A percentile compares a stretch with the other conserved stretches of the same genome.
Conservation (phyloP, 306 rosid genomes). For the Inga oerstediana region DNA sequence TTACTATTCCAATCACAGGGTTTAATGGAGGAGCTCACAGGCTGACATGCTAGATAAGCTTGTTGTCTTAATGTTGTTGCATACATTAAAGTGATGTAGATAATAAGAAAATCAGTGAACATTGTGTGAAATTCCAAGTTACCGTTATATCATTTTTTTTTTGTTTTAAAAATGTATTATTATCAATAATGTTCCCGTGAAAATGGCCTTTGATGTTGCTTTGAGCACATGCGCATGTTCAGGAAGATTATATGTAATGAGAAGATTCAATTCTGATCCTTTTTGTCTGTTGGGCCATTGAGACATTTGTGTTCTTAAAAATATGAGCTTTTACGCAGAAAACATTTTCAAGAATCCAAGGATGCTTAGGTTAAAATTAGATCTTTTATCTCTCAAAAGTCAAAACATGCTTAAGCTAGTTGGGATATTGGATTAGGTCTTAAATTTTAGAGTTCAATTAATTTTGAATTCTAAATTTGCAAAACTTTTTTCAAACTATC, state of each 20-base stretch:
- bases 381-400: neutral
- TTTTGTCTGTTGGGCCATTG: neutral
- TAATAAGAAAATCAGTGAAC: neutral
- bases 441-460: too few relatives aligned
- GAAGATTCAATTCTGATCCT: neutral
- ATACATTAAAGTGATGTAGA: slow-evolving; percentile 18
- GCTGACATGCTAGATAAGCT: slow-evolving; percentile 35
- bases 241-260: slow-evolving; percentile 31
- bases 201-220: slow-evolving; percentile 13
- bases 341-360: neutral
- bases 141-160: neutral
- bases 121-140: neutral
- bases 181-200: slow-evolving; percentile 2
- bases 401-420: neutral
- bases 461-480: too few relatives aligned
- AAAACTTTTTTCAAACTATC: too few relatives aligned
- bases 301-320: slow-evolving; percentile 1
- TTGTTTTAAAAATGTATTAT: neutral
- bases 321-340: neutral
- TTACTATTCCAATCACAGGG: slow-evolving; percentile 55
- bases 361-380: neutral
- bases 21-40: slow-evolving; percentile 84
- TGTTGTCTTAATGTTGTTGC: neutral
- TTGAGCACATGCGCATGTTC: slow-evolving; percentile 36
- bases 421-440: too few relatives aligned